These are phyloP conservation scores for Sclerotinia nivalis DNA, from an alignment of 2,329 filamentous ascomycete species.

Conservation along the genomic window DNA sequence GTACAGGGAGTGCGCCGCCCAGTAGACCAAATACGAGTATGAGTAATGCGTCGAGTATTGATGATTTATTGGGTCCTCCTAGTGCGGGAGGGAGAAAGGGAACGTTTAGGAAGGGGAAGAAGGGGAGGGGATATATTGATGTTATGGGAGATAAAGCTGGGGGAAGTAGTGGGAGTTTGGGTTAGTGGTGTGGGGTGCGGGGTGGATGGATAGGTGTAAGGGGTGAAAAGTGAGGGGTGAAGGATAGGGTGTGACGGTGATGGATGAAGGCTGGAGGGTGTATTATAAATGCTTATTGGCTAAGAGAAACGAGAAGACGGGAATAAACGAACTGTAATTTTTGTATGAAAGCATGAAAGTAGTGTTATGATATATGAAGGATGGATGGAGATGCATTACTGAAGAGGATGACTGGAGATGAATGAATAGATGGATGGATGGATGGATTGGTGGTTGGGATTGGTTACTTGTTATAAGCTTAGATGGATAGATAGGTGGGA, in stretches of 20 bases:
- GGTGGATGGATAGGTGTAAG: neutral
- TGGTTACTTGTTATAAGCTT: too few species aligned
- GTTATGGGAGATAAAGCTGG: constrained; percentile 65
- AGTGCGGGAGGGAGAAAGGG: constrained; percentile 64
- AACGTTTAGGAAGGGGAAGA: constrained; percentile 68
- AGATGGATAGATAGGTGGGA: too few species aligned
- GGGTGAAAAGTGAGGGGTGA: too few species aligned
- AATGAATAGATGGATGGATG: too few species aligned
- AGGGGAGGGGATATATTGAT: constrained; percentile 87
- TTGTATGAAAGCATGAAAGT: neutral
- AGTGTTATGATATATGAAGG: constrained; percentile 1
- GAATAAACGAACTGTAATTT: neutral
- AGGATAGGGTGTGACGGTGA: neutral
- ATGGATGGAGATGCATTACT: neutral
- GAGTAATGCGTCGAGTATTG: constrained; percentile 91
- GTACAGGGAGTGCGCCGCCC: constrained; percentile 36
- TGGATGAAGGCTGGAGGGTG: neutral
- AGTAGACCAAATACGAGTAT: constrained; percentile 76
- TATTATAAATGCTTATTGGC: constrained; percentile 16
- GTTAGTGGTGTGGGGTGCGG: neutral
- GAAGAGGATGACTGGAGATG: neutral
- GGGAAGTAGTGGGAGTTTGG: neutral
- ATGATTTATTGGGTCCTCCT: constrained; percentile 81
- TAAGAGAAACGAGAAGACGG: neutral
- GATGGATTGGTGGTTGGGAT: too few species aligned